These are phyloP conservation scores for Lenwebbia sp. DNA, from an alignment of 345 rosid genomes.

Conservation along the genomic window DNA sequence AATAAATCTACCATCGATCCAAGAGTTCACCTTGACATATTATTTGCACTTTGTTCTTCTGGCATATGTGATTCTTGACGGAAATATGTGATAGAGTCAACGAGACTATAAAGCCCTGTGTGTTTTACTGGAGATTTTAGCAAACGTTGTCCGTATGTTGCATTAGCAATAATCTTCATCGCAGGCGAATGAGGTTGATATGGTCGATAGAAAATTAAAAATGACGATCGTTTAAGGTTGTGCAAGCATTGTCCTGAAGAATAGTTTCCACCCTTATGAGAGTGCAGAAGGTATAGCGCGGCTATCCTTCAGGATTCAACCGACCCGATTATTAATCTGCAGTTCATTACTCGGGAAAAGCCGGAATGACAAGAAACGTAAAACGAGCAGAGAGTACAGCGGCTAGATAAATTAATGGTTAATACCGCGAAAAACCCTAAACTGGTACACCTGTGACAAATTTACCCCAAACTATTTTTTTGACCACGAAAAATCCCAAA, in stretches of 20 bases:
- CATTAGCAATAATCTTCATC: neutral
- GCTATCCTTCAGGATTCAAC: neutral
- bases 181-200: neutral
- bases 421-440: too few relatives aligned
- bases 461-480: too few relatives aligned
- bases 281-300: neutral
- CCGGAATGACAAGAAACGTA: neutral
- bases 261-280: neutral
- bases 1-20: neutral
- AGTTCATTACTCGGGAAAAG: neutral
- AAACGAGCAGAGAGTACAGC: neutral
- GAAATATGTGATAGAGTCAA: neutral
- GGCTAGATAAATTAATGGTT: neutral
- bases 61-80: neutral
- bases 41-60: neutral
- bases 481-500: too few relatives aligned
- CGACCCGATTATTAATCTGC: neutral
- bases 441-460: too few relatives aligned
- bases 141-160: neutral
- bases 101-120: neutral
- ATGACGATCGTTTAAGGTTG: neutral
- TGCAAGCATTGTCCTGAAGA: neutral
- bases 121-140: neutral
- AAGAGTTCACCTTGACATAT: neutral
- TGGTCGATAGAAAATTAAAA: neutral